Conservation (phyloP, 768 basidiomycete species). For the Russula abietina region DNA sequence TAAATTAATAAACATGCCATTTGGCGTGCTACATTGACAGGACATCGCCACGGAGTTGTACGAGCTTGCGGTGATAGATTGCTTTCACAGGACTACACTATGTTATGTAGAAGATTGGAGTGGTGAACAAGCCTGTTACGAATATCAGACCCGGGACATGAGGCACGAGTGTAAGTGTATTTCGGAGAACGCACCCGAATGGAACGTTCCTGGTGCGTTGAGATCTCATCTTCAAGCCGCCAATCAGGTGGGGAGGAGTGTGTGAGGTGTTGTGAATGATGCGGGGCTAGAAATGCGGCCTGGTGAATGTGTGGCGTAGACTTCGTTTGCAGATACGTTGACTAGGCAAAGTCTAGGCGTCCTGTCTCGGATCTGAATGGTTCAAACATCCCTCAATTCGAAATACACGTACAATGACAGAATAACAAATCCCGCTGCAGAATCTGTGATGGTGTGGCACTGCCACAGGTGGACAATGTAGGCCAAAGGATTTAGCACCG, state of each 20-base stretch:
- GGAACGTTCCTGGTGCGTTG: slow-evolving; percentile 13
- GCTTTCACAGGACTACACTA: background rate
- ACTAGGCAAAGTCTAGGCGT: too few relatives aligned
- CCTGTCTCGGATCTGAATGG: background rate
- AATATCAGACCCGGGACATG: slow-evolving; percentile 9
- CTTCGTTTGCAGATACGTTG: background rate
- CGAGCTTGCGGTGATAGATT: background rate
- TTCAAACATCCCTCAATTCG: background rate
- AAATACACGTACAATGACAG: background rate
- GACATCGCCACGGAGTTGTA: background rate
- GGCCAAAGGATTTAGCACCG: background rate
- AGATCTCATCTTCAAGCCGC: slow-evolving; percentile 5
- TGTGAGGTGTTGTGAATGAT: background rate
- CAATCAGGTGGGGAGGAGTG: slow-evolving; percentile 1
- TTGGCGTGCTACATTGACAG: background rate
- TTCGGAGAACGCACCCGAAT: slow-evolving; percentile 10
- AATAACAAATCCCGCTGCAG: background rate
- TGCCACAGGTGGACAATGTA: background rate
- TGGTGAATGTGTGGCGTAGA: background rate
- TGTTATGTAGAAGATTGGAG: background rate
- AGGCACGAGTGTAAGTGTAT: background rate
- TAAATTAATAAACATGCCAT: background rate
- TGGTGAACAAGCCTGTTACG: background rate
- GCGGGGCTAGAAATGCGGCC: background rate
- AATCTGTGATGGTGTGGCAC: background rate